Evolutionary conservation across 306 rosid species (phyloP).

Genomic region (Dryas alaskensis): DNA sequence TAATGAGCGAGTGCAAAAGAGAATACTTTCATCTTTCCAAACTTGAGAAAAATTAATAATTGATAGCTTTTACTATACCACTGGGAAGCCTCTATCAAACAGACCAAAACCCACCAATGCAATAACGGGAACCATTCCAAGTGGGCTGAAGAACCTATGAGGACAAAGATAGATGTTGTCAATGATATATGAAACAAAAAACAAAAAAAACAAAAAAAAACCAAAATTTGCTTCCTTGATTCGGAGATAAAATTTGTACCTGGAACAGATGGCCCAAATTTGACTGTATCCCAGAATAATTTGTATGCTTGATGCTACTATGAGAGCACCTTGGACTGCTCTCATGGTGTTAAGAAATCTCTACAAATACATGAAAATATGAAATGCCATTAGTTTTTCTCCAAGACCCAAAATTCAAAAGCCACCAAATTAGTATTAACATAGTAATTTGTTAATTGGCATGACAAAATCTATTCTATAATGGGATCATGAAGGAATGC

Average conservation of each 20-base stretch:
- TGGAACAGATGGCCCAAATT: constrained; percentile 93
- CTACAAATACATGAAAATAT: constrained; percentile 39
- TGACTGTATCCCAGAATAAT: constrained; percentile 94
- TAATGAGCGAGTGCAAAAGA: neutral
- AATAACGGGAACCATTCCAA: constrained; percentile 97
- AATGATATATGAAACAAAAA: neutral
- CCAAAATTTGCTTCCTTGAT: constrained; percentile 6
- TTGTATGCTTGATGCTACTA: constrained; percentile 90
- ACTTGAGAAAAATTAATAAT: neutral
- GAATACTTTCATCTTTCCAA: constrained; percentile 5
- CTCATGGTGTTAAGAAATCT: constrained; percentile 88
- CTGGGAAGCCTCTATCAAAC: constrained; percentile 96
- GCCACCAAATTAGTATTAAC: neutral
- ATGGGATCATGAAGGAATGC: neutral
- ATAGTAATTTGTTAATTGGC: neutral
- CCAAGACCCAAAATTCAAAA: neutral
- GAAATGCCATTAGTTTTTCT: constrained; percentile 15
- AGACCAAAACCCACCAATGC: constrained; percentile 91
- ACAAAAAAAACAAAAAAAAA: too few relatives aligned
- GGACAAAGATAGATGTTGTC: constrained; percentile 1
- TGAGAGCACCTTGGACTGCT: constrained; percentile 93
- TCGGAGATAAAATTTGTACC: constrained; percentile 37
- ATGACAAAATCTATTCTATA: neutral
- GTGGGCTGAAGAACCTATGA: constrained; percentile 96
- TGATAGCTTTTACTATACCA: constrained; percentile 51